Base-by-base conservation (phyloP, 164 flowering plant species). In the Nelumbo lutea region DNA sequence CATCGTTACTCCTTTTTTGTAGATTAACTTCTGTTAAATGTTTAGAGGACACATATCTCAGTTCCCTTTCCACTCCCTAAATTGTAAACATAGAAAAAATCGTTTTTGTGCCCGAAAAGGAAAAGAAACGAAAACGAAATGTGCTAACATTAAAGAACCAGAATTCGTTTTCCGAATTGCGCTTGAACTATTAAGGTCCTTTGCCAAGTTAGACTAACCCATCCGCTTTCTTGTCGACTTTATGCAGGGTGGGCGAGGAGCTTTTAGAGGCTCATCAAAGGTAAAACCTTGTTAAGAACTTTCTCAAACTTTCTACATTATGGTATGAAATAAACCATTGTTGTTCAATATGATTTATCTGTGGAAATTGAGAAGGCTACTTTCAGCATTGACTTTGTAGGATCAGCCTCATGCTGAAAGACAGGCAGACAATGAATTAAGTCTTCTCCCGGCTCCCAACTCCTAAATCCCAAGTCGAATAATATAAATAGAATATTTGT, bases 241-340 rank as follows among this genome's bases (percentile, higher is more conserved):
- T 61, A 44, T 62, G 75, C 78, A 79, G 82, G 69, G 71, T 45
- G 73, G 57, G 11, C 14, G 76, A 71, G 70, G 79, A 55, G 61
- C 72, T 59, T 68, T 42, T 60, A 63, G 68, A 59, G 52, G 70
- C 64, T 71, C 82, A 59, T 46, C 71, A 38, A 76, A 69, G 79
- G 78, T 79, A 58, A 47, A 64, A 47, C 9, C 38, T 62, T 45
- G 5, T 51, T 13, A 6, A 3, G 3, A 41, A 1, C 0, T 7
- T 9, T 63, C 38, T 39, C 64, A 61, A 51, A 3, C 11, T 62
- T 61, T 6, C 51, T 48, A 9, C 27, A 13, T 39, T 39, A 13
- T 40, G 43, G 8, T 15, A 59, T 59, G 62, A 39, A 13, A 40
- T 7, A 59, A 39, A 59, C 2, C 0, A 15, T 14, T 6, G 9